phyloP scores from a whole-genome alignment of 371 early-diverging fungal species.

The Encephalitozoon hellem region DNA sequence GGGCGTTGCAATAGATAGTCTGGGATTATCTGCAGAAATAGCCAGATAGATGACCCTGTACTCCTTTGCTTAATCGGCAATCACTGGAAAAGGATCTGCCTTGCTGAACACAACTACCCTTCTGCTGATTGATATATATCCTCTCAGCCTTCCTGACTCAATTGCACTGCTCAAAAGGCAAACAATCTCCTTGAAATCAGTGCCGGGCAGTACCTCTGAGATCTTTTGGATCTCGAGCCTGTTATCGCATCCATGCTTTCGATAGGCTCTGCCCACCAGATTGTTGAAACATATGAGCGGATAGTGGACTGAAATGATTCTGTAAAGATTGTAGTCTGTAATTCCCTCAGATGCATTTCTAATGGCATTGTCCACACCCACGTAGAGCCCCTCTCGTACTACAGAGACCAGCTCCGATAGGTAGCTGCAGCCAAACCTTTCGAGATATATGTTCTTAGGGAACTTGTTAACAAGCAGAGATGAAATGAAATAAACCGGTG shows the following conservation, averaged over 20 bases:
- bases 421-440: neutral
- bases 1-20: slow-evolving; percentile 17
- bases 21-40: slow-evolving; percentile 20
- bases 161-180: slow-evolving; percentile 11
- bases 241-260: neutral
- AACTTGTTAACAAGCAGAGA: slow-evolving; percentile 9
- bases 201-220: neutral
- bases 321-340: neutral
- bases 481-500: slow-evolving; percentile 12
- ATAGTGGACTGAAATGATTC: neutral
- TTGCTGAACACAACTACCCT: slow-evolving; percentile 24
- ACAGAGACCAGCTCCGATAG: neutral
- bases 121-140: slow-evolving; percentile 22
- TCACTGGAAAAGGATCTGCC: slow-evolving; percentile 27
- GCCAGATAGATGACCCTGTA: neutral
- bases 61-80: neutral
- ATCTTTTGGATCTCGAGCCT: slow-evolving; percentile 13
- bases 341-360: neutral
- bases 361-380: neutral
- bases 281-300: slow-evolving; percentile 17
- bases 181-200: slow-evolving; percentile 2
- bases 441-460: neutral
- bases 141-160: slow-evolving; percentile 6
- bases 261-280: neutral
- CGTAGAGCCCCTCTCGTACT: neutral